Base-by-base conservation (phyloP, 169 alveolate genomes). In the Neospora caninum region DNA sequence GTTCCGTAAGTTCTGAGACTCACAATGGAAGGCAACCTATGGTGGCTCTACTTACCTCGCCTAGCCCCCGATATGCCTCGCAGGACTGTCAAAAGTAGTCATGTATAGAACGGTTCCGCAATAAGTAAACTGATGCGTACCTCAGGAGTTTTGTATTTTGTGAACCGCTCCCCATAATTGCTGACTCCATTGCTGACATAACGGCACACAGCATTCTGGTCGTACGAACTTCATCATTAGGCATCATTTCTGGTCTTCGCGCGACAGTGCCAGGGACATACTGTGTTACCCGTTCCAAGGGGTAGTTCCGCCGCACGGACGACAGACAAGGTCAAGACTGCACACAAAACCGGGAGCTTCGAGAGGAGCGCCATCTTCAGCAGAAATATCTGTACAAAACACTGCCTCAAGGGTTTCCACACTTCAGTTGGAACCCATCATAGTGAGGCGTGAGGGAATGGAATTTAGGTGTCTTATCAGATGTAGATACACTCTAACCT, bases 151-250 rank as follows among this genome's bases (percentile, higher is more conserved):
- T 88, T 42, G 58, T 87, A 93, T 42, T 70, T 88, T 16, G 78
- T 29, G 49, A 93, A 89, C 49, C 92, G 92, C n/a, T 88, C 93
- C 18, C 95, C 95, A n/a, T 93, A 93, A 36, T 53, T 67, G 87
- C 89, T 42, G 49, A 93, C 36, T 38, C 94, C 95, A 7, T 39
- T 78, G 70, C 92, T 38, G 58, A 93, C 84, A 49, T 88, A 93
- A 43, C 84, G 84, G 80, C 95, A 93, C 34, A 93, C 95, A n/a
- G 95, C 86, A 25, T 93, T 92, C 94, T 91, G 67, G 38, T 41
- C 39, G 89, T 45, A 38, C 27, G 39, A 0, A 78, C 87, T 29
- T 64, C 78, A 64, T 6, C 73, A 49, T 49, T 49, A 70, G 39
- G 83, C 39, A 31, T n/a, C 34, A 36, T 10, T 70, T 70, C 10